Base-by-base conservation (phyloP, 2,329 filamentous ascomycete genomes). In the Fusarium lateritium region DNA sequence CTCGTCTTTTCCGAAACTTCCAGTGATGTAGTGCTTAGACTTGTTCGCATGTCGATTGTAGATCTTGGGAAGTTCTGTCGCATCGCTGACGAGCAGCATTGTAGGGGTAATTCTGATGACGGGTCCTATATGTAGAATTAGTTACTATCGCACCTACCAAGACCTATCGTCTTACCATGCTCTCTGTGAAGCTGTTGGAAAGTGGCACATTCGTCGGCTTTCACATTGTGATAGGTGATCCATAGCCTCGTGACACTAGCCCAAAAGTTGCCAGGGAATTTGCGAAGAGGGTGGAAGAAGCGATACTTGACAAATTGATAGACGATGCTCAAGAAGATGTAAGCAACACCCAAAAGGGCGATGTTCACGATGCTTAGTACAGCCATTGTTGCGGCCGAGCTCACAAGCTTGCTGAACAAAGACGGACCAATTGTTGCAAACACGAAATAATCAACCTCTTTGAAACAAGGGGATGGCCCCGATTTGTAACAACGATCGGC, bases 21-120 rank as follows among this genome's bases (percentile, higher is more conserved):
- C 86, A 0, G 86, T 85, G 60, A 88, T 86, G 72, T 89, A 89
- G 74, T 88, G 84, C 49, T 86, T 81, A 2, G 84, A 85, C 72
- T 89, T 90, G 76, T 87, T 81, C 7, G 83, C 86, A 65, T 85
- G 79, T 22, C 86, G 83, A 53, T 82, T 80, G 76, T 89, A 90
- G 26, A 90, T 83, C 15, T 83, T 80, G 0, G 87, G 87, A 3
- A 89, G 79, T 71, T 86, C 84, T 2, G 80, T 83, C 0, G 87
- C 82, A 14, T 76, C 73, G n/a, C 67, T 74, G 38, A 76, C 57
- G 5, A 75, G 67, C 7, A 73, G 52, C 70, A 75, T 75, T 0
- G 71, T 73, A 9, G 73, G 73, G 0, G 67, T 72, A 17, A 75
- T 70, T 5, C 73, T 59, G 3, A 75, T 69, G 0, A 75, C 31